Evolutionary conservation across 164 flowering plant species (phyloP).

Genomic region (Stephania yunnanensis): DNA sequence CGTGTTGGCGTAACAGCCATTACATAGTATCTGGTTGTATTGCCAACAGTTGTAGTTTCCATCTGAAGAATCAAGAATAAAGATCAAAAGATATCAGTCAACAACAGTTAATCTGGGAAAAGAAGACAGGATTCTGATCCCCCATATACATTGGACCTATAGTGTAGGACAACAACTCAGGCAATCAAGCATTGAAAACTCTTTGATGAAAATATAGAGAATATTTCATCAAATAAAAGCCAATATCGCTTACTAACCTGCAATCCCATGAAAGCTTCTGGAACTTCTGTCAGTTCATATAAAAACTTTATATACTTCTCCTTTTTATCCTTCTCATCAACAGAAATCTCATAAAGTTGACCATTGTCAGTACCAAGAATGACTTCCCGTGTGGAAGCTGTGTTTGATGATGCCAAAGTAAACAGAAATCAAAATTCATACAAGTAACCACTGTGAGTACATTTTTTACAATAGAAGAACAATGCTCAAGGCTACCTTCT

Average conservation of each 20-base stretch:
- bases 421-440: conserved; percentile 5
- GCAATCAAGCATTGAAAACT: background rate
- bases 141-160: background rate
- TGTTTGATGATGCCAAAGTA: conserved; percentile 6
- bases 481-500: conserved; percentile 50
- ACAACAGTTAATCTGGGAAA: background rate
- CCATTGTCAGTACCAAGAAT: conserved; percentile 90
- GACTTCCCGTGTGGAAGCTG: conserved; percentile 89
- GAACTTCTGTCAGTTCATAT: conserved; percentile 73
- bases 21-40: conserved; percentile 73
- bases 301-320: conserved; percentile 84
- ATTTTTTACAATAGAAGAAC: conserved; percentile 1
- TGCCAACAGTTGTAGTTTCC: conserved; percentile 70
- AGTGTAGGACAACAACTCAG: background rate
- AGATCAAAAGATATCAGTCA: conserved; percentile 4
- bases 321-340: conserved; percentile 94
- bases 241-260: conserved; percentile 44
- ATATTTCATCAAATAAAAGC: background rate
- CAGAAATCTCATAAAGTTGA: conserved; percentile 82
- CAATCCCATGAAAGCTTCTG: conserved; percentile 90
- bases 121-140: conserved; percentile 2
- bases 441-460: background rate
- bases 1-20: conserved; percentile 99
- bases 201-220: too few species aligned
- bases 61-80: conserved; percentile 40